Evolutionary conservation across 768 basidiomycete genomes (phyloP), one percentile per base, ranked within the genome.

Genomic region (Termitomyces sp.): DNA sequence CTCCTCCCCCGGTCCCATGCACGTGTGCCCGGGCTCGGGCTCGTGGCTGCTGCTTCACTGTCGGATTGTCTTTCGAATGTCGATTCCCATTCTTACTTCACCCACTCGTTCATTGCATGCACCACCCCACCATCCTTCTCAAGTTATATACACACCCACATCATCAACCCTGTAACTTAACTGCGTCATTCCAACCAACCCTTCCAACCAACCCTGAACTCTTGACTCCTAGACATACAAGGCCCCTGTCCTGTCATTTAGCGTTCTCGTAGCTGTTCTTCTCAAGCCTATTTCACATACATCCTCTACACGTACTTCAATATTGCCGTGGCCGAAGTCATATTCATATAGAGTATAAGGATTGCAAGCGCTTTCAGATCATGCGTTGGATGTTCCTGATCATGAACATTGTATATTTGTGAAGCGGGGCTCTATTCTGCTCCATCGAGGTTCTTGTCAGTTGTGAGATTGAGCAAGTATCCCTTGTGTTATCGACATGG

Each of bases 21-120:
- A 58, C 54, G 37, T 59, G 44, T 56, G 5, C 54, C 57, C 53
- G 52, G 17, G 19, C 43, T 55, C 51, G 57, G 51, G 53, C 57
- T 16, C 51, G 40, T 53, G 37, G 23, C 17, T 58, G 14, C 51
- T 27, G 14, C 43, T 41, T 43, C 38, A 12, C 12, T 50, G 21
- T 42, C 40, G 50, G 52, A 37, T 38, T 44, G 38, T 57, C 44
- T 54, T 31, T 34, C n/a, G 14, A 17, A 23, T 29, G 12, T 35
- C 17, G 41, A 31, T 37, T 34, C 49, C 23, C n/a, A 16, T 31
- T n/a, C 38, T 5, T n/a, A n/a, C n/a, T n/a, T n/a, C n/a, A 34
- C 32, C 31, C 49, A 9, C 42, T 11, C 49, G 25, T 42, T 47
- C 35, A 31, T 27, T 40, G 34, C 44, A 46, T 53, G 32, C 44